Percentiles rank a stretch among this genome's conserved stretches.
These are phyloP conservation scores for Fusarium circinatum DNA, from an alignment of 2,329 filamentous ascomycete species.

Conservation along the genomic window DNA sequence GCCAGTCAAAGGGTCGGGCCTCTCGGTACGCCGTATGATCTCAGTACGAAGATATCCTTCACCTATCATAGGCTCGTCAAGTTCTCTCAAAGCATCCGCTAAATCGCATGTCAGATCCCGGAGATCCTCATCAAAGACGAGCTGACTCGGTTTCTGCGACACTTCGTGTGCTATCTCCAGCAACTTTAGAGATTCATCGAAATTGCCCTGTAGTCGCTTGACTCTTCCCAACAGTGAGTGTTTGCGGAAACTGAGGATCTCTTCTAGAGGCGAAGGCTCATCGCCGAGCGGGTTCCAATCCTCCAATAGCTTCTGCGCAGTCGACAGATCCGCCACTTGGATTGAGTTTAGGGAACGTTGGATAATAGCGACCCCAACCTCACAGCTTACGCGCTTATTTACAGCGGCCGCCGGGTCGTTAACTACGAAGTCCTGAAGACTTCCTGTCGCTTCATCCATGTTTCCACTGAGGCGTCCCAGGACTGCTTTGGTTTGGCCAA, in stretches of 20 bases:
- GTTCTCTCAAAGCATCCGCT: constrained; percentile 36
- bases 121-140: constrained; percentile 35
- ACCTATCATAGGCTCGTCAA: constrained; percentile 23
- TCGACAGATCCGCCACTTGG: constrained; percentile 30
- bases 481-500: constrained; percentile 33
- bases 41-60: constrained; percentile 30
- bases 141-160: constrained; percentile 5
- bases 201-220: constrained; percentile 30
- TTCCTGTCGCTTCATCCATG: constrained; percentile 29
- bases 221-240: constrained; percentile 34
- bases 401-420: background rate
- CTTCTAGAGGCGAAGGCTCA: constrained; percentile 24
- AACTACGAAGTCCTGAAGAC: constrained; percentile 19
- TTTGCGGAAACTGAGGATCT: constrained; percentile 32
- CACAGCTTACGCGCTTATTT: constrained; percentile 24
- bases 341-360: constrained; percentile 34
- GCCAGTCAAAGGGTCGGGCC: constrained; percentile 15
- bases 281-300: constrained; percentile 27
- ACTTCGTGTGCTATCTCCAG: constrained; percentile 15
- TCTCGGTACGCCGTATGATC: constrained; percentile 20
- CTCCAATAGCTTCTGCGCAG: constrained; percentile 27
- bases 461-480: constrained; percentile 35
- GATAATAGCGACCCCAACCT: constrained; percentile 28
- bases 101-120: constrained; percentile 37
- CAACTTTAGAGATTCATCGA: constrained; percentile 16